phyloP scores from a whole-genome alignment of 495 filamentous ascomycete species.

The Tuber umbilicatum region DNA sequence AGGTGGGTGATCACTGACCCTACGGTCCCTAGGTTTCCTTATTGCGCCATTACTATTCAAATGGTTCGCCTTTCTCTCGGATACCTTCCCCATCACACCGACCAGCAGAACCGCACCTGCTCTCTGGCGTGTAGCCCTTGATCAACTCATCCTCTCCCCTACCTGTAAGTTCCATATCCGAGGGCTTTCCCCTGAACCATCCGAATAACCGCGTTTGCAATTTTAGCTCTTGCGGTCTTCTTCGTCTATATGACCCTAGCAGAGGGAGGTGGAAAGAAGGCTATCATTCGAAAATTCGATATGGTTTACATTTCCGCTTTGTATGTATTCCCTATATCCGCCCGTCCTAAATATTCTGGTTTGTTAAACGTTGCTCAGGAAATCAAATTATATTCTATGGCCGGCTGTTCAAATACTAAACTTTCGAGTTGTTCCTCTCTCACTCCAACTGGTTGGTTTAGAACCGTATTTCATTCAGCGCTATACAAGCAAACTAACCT shows the following conservation, averaged over 20 bases:
- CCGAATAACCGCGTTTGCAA: conserved; percentile 1
- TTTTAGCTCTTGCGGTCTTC: conserved; percentile 69
- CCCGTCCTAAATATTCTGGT: not conserved
- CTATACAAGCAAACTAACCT: not conserved
- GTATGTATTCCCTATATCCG: conserved; percentile 43
- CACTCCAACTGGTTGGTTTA: conserved; percentile 84
- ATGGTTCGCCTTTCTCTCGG: conserved; percentile 84
- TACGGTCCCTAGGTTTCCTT: conserved; percentile 54
- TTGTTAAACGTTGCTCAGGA: conserved; percentile 42
- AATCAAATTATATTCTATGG: conserved; percentile 94
- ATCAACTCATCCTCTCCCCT: conserved; percentile 90
- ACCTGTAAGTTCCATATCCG: conserved; percentile 53
- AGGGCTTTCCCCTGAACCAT: not conserved
- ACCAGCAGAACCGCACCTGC: conserved; percentile 62
- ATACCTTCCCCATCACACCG: conserved; percentile 77
- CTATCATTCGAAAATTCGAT: conserved; percentile 74
- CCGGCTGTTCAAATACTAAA: conserved; percentile 94
- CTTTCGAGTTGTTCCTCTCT: conserved; percentile 86
- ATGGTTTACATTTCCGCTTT: conserved; percentile 90
- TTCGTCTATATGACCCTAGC: conserved; percentile 96
- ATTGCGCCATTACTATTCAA: conserved; percentile 92
- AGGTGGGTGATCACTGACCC: not conserved
- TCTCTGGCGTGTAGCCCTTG: conserved; percentile 79
- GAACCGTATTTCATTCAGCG: not conserved
- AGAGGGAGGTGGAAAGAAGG: conserved; percentile 81